phyloP scores from a whole-genome alignment of 139 green algal species.

The Tetradesmus lagerheimii region DNA sequence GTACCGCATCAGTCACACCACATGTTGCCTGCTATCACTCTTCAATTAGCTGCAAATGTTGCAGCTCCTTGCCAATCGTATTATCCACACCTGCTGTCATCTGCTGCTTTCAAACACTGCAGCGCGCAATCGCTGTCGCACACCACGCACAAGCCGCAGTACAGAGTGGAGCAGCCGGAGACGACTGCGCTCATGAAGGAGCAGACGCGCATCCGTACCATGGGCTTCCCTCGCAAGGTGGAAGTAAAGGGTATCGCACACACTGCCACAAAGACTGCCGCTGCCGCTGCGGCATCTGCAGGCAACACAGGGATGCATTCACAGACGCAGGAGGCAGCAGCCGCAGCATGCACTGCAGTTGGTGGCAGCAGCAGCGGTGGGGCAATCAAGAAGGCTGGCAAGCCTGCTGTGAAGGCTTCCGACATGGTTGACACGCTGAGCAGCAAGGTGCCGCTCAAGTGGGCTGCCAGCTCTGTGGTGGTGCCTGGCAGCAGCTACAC shows the following conservation, averaged over 20 bases:
- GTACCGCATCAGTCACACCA: no score
- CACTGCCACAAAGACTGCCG: neutral
- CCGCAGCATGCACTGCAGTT: no score
- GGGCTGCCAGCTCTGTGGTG: neutral
- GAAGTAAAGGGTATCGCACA: constrained; percentile 32
- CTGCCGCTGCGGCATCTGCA: neutral
- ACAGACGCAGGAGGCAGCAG: neutral
- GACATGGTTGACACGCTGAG: constrained; percentile 36
- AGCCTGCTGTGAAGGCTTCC: neutral
- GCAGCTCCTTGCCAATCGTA: neutral
- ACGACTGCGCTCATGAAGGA: constrained; percentile 41
- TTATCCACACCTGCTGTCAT: neutral
- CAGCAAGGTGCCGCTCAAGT: constrained; percentile 46
- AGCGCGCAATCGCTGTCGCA: neutral
- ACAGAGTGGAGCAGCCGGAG: constrained; percentile 10
- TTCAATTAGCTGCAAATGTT: neutral
- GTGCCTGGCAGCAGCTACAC: constrained; percentile 24
- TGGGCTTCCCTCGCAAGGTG: constrained; percentile 37
- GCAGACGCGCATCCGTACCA: constrained; percentile 41
- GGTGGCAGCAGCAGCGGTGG: neutral
- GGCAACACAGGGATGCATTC: neutral
- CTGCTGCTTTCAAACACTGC: neutral
- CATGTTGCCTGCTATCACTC: neutral
- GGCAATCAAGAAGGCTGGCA: neutral
- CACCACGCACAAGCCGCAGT: constrained; percentile 8